Evolutionary conservation across 441 rosid species (phyloP), one percentile per base, ranked within the genome.

Genomic region (Arabidopsis lyrata): DNA sequence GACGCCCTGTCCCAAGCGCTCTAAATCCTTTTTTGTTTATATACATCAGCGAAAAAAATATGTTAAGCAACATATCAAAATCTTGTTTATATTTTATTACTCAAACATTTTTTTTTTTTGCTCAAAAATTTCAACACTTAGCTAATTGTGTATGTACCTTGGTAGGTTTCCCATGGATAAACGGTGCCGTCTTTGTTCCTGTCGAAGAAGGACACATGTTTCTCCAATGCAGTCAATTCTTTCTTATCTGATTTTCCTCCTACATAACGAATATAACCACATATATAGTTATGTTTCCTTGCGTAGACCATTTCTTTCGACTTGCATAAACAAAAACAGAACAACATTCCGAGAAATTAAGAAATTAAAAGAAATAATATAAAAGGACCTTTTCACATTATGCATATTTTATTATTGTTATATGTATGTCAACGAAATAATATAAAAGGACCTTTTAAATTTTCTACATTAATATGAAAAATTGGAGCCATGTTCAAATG

Each of bases 161-260:
- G 66, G 68, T 83, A 92, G 59, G 98, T 92, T 71, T 92, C 98
- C 95, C 89, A 93, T 2, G 96, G 96, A 76, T 93, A 93, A 47
- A 93, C 63, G 47, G 87, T 3, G 24, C 98, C 98, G 59, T 90
- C 98, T 24, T 81, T 78, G 69, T 93, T 88, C 74, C 86, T 74
- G 67, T 93, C 98, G 56, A 93, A 93, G 86, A 90, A 93, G 54
- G 90, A 84, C 3, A 70, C 97, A 48, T 93, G 97, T 74, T 84
- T 88, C 79, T 93, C 86, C 80, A 93, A 58, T 66, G 75, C 66
- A n/a, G 34, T 73, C 59, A 61, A 32, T 71, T 13, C 62, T 76
- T 22, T 59, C 70, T 66, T 1, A 11, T 0, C 68, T 6, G 35
- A 57, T 29, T 41, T 41, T 49, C 2, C 11, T 61, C 63, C 74